Evolutionary conservation across 306 rosid genomes (phyloP).

Genomic region (Astragalus membranaceus): DNA sequence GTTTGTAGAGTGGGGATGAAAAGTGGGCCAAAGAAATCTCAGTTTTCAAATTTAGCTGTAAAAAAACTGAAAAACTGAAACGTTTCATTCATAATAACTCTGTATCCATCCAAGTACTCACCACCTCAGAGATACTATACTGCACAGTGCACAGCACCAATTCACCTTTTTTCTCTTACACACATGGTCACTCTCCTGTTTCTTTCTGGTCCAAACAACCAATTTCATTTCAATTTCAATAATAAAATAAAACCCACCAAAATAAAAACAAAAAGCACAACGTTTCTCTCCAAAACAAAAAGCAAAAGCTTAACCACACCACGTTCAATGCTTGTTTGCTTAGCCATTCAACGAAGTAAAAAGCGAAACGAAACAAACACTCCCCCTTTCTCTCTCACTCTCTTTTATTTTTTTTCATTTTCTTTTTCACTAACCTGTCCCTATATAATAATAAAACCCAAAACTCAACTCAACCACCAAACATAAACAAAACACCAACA

Average conservation of each 20-base stretch:
- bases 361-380: neutral
- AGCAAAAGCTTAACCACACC: slow-evolving; percentile 41
- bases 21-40: slow-evolving; percentile 35
- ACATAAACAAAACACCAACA: neutral
- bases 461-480: neutral
- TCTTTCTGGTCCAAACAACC: neutral
- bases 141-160: too few relatives aligned
- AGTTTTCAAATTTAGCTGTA: slow-evolving; percentile 17
- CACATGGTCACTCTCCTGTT: neutral
- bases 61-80: slow-evolving; percentile 23
- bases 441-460: slow-evolving; percentile 34
- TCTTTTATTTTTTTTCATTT: slow-evolving; percentile 23
- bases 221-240: neutral
- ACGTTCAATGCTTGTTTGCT: slow-evolving; percentile 39
- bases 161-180: neutral
- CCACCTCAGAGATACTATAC: slow-evolving; percentile 15
- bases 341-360: slow-evolving; percentile 56
- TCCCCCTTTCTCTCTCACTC: neutral
- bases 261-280: slow-evolving; percentile 20
- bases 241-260: neutral
- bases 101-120: neutral
- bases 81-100: slow-evolving; percentile 17
- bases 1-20: neutral
- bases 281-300: slow-evolving; percentile 21
- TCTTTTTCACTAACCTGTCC: neutral